Base-by-base conservation (phyloP, 768 basidiomycete species). In the Myochromella boudieri region DNA sequence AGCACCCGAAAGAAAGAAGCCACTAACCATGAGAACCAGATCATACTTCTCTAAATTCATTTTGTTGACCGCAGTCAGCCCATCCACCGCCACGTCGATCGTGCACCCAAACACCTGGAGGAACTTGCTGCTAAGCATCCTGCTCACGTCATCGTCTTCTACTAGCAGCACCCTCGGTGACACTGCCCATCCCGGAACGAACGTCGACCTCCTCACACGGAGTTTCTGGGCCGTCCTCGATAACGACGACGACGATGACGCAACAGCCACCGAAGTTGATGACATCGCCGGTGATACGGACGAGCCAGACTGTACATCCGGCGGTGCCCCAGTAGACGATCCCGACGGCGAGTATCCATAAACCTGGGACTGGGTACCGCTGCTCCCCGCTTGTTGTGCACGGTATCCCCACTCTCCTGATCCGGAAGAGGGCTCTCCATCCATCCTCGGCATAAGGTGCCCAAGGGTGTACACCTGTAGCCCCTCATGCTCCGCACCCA, bases 21-120 rank as follows among this genome's bases (percentile, higher is more conserved):
- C 12, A 73, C 82, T 33, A 54, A 90, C 91, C 95, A 97, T 97
- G 48, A 98, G 64, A 51, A 97, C 93, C 60, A 98, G 66, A 67
- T 98, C 95, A 64, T 97, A 97, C 72, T 94, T 93, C 58, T 90
- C 91, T 63, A 89, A 63, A 68, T 95, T 95, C 92, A 97, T 97
- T 78, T 92, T 95, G 57, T 87, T 86, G 44, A 98, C 93, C 0
- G 95, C 95, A 1, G 82, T 83, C 4, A 91, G 80, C 0, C 95
- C 95, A 62, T 97, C 93, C 28, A 94, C 91, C 1, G 94, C 95
- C 31, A 95, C 87, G 57, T 97, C 95, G 46, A 87, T 93, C 57
- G 85, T 84, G 65, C 95, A 97, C 29, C 95, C 95, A 66, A 95
- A 94, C 34, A 97, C 89, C 69, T 95, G 87, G 62, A 98, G 66